Conservation (phyloP, 129 eudicot genomes). For the Centrapalus pauciflorus region DNA sequence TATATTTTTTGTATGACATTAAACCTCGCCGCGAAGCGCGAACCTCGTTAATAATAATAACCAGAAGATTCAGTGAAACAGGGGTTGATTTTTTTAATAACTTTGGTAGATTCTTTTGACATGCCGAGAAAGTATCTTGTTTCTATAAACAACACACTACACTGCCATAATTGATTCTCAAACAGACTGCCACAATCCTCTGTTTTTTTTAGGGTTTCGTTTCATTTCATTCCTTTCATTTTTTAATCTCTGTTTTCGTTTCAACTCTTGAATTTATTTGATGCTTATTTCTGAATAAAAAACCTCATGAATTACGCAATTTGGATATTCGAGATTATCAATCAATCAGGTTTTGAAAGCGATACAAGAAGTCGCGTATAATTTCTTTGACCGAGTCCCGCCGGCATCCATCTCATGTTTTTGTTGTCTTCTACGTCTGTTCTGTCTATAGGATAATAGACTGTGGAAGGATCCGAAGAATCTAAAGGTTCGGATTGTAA, state of each 20-base stretch:
- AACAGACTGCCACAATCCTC: conserved; percentile 21
- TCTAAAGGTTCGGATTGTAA: not conserved
- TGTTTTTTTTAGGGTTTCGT: conserved; percentile 28
- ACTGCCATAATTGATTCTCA: conserved; percentile 35
- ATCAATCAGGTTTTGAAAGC: not conserved
- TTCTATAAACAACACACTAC: conserved; percentile 16
- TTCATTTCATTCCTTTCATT: not conserved
- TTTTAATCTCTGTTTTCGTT: not conserved
- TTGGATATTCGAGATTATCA: not conserved
- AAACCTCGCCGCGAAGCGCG: too few species aligned
- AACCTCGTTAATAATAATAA: too few species aligned
- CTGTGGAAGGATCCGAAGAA: not conserved
- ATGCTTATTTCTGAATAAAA: not conserved
- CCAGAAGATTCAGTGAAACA: not conserved
- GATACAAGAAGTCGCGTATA: conserved; percentile 5
- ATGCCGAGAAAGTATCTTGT: conserved; percentile 25
- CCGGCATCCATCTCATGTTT: conserved; percentile 18
- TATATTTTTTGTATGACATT: too few species aligned
- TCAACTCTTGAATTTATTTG: not conserved
- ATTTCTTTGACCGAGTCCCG: conserved; percentile 12
- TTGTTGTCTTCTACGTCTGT: conserved; percentile 8
- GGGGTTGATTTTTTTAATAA: not conserved
- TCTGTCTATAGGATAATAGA: not conserved
- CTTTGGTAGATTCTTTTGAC: conserved; percentile 19
- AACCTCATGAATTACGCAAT: not conserved